These are phyloP conservation scores for Endogone sp. DNA, from an alignment of 192 early-diverging fungal species.

Conservation along the genomic window DNA sequence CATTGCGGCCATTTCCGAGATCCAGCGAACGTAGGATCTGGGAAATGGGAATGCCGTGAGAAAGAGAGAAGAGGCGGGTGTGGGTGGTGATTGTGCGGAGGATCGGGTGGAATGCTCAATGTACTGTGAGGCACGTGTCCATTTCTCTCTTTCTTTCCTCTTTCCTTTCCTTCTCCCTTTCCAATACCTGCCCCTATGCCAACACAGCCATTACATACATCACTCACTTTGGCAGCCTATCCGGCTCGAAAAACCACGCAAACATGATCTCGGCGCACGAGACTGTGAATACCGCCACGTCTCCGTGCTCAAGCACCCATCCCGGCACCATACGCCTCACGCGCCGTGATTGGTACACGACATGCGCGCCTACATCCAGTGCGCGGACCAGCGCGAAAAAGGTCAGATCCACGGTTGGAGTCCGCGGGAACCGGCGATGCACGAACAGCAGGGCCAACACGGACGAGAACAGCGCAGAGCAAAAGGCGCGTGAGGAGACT, in stretches of 20 bases:
- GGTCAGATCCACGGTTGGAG: slow-evolving; percentile 48
- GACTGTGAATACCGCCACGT: slow-evolving; percentile 44
- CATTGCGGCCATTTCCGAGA: slow-evolving; percentile 51
- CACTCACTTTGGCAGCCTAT: slow-evolving; percentile 44
- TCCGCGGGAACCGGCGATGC: slow-evolving; percentile 29
- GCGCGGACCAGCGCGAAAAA: slow-evolving; percentile 53
- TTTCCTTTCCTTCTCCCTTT: not conserved
- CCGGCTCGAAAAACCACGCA: slow-evolving; percentile 53
- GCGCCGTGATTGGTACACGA: slow-evolving; percentile 11
- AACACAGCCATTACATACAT: not conserved
- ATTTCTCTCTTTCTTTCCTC: not conserved
- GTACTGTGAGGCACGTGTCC: too few species aligned
- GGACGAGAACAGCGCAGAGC: slow-evolving; percentile 29
- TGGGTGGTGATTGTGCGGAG: too few species aligned
- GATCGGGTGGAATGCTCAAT: too few species aligned
- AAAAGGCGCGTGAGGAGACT: slow-evolving; percentile 1
- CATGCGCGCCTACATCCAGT: slow-evolving; percentile 45
- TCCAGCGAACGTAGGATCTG: slow-evolving; percentile 57
- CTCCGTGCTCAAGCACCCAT: slow-evolving; percentile 39
- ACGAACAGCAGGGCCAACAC: slow-evolving; percentile 32
- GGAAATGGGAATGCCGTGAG: too few species aligned
- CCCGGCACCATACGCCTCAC: slow-evolving; percentile 40
- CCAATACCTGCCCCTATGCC: too few species aligned
- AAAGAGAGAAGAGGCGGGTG: not conserved
- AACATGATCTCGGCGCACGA: slow-evolving; percentile 59